Evolutionary conservation across 2,329 filamentous ascomycete species (phyloP).

Genomic region (Chaetothyriales sp.): DNA sequence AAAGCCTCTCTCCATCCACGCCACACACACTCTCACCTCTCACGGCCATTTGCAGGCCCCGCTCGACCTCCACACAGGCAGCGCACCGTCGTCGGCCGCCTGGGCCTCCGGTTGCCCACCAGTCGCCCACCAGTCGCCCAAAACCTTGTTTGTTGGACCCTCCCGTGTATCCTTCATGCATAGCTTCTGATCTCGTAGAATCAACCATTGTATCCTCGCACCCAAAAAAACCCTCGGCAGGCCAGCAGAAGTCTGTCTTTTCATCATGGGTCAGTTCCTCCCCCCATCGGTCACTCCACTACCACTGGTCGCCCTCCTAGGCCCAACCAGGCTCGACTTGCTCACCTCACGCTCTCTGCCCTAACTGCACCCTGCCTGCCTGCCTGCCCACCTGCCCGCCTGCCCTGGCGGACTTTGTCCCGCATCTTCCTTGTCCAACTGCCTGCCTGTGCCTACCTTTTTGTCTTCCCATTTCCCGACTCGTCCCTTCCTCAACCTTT

Average conservation of each 20-base stretch:
- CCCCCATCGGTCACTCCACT: slow-evolving; percentile 10
- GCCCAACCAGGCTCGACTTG: slow-evolving; percentile 7
- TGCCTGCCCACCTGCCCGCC: no score
- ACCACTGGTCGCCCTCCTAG: slow-evolving; percentile 16
- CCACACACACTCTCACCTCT: no score
- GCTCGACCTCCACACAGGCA: neutral
- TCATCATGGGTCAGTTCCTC: slow-evolving; percentile 21
- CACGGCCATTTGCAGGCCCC: neutral
- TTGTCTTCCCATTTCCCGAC: neutral
- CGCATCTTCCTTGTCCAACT: neutral
- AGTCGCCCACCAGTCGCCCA: no score
- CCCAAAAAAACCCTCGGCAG: slow-evolving; percentile 17
- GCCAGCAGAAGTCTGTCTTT: slow-evolving; percentile 14
- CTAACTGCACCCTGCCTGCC: slow-evolving; percentile 3
- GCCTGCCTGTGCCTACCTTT: neutral
- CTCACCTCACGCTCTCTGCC: slow-evolving; percentile 9
- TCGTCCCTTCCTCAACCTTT: slow-evolving; percentile 2
- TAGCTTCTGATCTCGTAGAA: slow-evolving; percentile 19
- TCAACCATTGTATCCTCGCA: slow-evolving; percentile 14
- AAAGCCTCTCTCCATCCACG: neutral
- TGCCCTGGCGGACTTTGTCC: neutral
- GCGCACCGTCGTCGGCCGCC: neutral
- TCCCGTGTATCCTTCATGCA: slow-evolving; percentile 17
- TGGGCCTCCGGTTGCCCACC: slow-evolving; percentile 16
- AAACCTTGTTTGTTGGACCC: slow-evolving; percentile 19